Evolutionary conservation across 768 basidiomycete genomes (phyloP), one percentile per base, ranked within the genome.

Genomic region (Lactarius sp.): DNA sequence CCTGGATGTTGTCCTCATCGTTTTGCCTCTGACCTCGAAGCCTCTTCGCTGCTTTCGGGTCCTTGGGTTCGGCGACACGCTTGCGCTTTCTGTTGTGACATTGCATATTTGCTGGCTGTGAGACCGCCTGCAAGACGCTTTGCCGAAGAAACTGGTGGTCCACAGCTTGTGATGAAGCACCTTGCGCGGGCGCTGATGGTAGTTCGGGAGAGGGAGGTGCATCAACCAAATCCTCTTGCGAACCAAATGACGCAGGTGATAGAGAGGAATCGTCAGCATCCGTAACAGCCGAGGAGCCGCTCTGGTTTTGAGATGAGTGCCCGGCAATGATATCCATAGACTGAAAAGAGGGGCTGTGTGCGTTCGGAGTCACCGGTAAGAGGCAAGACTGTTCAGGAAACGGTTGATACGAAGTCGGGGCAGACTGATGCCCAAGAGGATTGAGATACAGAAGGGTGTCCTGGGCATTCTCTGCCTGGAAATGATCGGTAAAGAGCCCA

Each of bases 21-120:
- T 0, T 8, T 13, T 41, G 7, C 12, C 62, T 59, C 47, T 41
- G 62, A 12, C 5, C 9, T 47, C 37, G 22, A 16, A 63, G 62
- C 34, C 62, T 58, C 16, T 44, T n/a, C 9, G 62, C 50, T 20
- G 62, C 62, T 37, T 6, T 52, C 27, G 20, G 51, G 44, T 63
- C 62, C 51, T 52, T 58, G 18, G 62, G 51, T 2, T 16, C 5
- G 31, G 16, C 34, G 3, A 12, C 14, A 53, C 59, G 59, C 34
- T 27, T 46, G 42, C 52, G 52, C 2, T 46, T 36, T 12, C 31
- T 20, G 16, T 6, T 16, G 7, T 16, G 8, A 22, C 16, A 20
- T 37, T 46, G 42, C 9, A 4, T 33, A 10, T 12, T n/a, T 34
- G 18, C 6, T 36, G 3, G 13, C 9, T 22, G 33, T 16, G 47